Conservation (phyloP, 2,329 filamentous ascomycete species). For the Coniochaeta prunicola region DNA sequence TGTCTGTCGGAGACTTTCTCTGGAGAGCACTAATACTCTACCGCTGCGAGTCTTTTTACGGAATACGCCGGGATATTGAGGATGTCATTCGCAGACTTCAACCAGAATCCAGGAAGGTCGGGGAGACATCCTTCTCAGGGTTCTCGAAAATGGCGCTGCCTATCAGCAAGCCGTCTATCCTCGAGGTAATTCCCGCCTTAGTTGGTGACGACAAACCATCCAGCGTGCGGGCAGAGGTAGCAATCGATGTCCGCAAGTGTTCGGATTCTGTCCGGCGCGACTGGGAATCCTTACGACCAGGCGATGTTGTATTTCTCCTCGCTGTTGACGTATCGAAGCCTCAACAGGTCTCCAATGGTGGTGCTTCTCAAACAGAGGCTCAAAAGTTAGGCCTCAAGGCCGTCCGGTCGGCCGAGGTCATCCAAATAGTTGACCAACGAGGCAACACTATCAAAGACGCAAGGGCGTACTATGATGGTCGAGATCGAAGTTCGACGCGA, state of each 20-base stretch:
- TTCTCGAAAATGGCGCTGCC: constrained; percentile 89
- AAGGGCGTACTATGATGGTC: constrained; percentile 54
- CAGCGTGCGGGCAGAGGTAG: constrained; percentile 77
- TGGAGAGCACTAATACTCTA: constrained; percentile 90
- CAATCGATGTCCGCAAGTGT: constrained; percentile 75
- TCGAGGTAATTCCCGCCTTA: constrained; percentile 75
- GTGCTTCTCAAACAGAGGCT: constrained; percentile 32
- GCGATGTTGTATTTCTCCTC: constrained; percentile 85
- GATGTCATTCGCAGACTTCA: constrained; percentile 71
- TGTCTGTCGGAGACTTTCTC: constrained; percentile 92
- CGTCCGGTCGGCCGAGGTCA: constrained; percentile 76
- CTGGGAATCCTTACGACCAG: constrained; percentile 81
- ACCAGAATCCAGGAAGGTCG: constrained; percentile 56
- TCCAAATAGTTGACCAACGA: constrained; percentile 81
- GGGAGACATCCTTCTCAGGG: constrained; percentile 69
- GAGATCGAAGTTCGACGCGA: constrained; percentile 52
- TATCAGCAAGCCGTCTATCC: constrained; percentile 75
- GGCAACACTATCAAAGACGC: constrained; percentile 64
- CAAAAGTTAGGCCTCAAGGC: constrained; percentile 61
- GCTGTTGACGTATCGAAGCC: constrained; percentile 58
- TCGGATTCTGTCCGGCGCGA: constrained; percentile 69
- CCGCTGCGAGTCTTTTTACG: constrained; percentile 86
- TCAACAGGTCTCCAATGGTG: constrained; percentile 46
- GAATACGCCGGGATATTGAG: constrained; percentile 86
- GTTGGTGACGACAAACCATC: constrained; percentile 83